A percentile compares a stretch with the other conserved stretches of the same genome.
Conservation (phyloP, 2,329 filamentous ascomycete genomes). For the Claviceps purpurea region DNA sequence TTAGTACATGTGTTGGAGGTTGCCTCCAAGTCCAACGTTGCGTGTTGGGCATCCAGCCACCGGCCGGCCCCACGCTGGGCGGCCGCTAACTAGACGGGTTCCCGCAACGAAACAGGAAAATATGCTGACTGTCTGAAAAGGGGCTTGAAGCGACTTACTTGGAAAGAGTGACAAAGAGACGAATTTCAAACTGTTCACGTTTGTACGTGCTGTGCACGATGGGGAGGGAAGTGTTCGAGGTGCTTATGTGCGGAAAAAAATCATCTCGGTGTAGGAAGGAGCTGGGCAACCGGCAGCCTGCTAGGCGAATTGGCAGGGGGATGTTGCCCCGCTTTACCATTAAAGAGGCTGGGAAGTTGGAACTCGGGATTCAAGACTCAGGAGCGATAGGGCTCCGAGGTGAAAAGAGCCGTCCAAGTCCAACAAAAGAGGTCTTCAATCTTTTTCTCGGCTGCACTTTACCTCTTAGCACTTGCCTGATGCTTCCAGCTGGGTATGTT, state of each 20-base stretch:
- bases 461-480: no score
- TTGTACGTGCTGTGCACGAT: background rate
- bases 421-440: no score
- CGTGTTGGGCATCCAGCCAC: conserved; percentile 4
- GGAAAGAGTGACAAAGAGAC: background rate
- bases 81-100: background rate
- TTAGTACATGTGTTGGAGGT: conserved; percentile 12
- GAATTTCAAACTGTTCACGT: background rate
- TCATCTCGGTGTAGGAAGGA: background rate
- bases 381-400: no score
- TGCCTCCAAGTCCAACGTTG: conserved; percentile 6
- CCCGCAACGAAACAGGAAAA: background rate
- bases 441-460: no score
- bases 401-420: no score
- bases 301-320: background rate
- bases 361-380: background rate
- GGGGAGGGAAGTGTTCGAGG: background rate
- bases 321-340: conserved; percentile 3
- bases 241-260: background rate
- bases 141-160: background rate
- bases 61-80: conserved; percentile 5
- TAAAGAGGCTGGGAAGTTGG: conserved; percentile 6
- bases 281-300: background rate
- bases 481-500: no score
- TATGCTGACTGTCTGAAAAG: background rate